These are phyloP conservation scores for Parasarocladium wereldwijsianum DNA, from an alignment of 2,329 filamentous ascomycete genomes.

Conservation along the genomic window DNA sequence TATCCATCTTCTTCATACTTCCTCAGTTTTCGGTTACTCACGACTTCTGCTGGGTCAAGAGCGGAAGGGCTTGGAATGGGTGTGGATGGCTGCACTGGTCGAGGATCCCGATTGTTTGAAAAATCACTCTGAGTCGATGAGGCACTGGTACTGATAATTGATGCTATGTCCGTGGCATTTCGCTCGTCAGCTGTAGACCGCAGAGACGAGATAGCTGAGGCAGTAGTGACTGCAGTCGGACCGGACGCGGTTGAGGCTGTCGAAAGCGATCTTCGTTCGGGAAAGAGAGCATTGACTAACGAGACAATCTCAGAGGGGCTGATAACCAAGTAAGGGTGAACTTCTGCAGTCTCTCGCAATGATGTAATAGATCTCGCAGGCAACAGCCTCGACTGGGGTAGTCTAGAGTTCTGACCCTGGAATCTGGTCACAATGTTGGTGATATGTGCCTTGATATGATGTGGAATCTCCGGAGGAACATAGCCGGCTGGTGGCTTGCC, in stretches of 20 bases:
- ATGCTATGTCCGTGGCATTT: constrained; percentile 49
- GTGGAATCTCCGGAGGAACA: constrained; percentile 32
- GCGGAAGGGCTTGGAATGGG: too few species aligned
- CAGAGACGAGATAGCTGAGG: constrained; percentile 51
- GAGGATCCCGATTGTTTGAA: too few species aligned
- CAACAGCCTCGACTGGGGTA: constrained; percentile 42
- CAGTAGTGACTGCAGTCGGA: constrained; percentile 54
- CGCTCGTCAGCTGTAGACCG: constrained; percentile 42
- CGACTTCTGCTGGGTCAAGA: too few species aligned
- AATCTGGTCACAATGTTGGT: constrained; percentile 58
- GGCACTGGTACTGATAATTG: constrained; percentile 56
- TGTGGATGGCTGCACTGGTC: too few species aligned
- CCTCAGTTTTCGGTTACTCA: constrained; percentile 27
- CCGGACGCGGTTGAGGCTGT: constrained; percentile 47
- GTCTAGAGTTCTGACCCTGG: constrained; percentile 33
- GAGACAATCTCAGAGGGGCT: constrained; percentile 68
- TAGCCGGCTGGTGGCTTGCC: constrained; percentile 43
- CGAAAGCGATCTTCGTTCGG: constrained; percentile 53
- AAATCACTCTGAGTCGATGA: constrained; percentile 56
- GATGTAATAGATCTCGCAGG: constrained; percentile 60
- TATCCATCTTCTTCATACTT: constrained; percentile 51
- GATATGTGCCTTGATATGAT: constrained; percentile 51
- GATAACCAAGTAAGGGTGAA: constrained; percentile 67
- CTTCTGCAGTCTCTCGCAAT: constrained; percentile 60
- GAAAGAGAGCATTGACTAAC: constrained; percentile 71